phyloP scores from a whole-genome alignment of 345 rosid species.

The Corchorus capsularis region DNA sequence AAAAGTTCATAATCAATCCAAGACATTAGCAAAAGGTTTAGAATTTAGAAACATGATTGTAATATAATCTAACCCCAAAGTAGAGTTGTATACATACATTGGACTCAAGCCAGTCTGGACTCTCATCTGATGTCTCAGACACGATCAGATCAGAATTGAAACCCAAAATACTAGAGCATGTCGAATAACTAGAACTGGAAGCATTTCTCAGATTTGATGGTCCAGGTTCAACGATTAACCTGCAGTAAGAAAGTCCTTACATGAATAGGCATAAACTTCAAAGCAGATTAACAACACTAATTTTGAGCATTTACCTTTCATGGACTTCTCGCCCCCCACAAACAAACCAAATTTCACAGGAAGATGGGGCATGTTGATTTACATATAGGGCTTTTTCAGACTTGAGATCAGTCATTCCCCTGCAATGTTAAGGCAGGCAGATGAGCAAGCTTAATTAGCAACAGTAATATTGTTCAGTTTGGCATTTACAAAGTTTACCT shows the following conservation, averaged over 20 bases:
- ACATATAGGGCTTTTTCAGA: constrained; percentile 68
- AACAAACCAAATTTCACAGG: constrained; percentile 58
- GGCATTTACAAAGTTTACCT: neutral
- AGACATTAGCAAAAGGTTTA: neutral
- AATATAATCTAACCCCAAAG: neutral
- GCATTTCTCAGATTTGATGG: neutral
- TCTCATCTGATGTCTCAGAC: constrained; percentile 20
- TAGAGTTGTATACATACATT: constrained; percentile 2
- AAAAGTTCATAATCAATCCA: constrained; percentile 7
- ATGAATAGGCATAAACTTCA: neutral
- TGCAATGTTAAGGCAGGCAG: constrained; percentile 37
- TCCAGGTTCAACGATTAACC: constrained; percentile 8
- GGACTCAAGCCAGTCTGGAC: constrained; percentile 18
- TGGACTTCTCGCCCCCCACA: constrained; percentile 50
- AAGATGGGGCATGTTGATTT: constrained; percentile 43
- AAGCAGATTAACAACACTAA: neutral
- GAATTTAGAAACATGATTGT: neutral
- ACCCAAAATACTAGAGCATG: neutral
- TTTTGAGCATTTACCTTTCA: constrained; percentile 3
- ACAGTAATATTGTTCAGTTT: neutral
- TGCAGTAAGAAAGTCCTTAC: neutral
- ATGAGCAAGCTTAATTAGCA: constrained; percentile 16
- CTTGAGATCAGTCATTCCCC: constrained; percentile 52
- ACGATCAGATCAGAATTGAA: neutral
- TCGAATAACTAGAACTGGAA: constrained; percentile 17